phyloP scores from a whole-genome alignment of 768 basidiomycete genomes.

The Boletales sp. region DNA sequence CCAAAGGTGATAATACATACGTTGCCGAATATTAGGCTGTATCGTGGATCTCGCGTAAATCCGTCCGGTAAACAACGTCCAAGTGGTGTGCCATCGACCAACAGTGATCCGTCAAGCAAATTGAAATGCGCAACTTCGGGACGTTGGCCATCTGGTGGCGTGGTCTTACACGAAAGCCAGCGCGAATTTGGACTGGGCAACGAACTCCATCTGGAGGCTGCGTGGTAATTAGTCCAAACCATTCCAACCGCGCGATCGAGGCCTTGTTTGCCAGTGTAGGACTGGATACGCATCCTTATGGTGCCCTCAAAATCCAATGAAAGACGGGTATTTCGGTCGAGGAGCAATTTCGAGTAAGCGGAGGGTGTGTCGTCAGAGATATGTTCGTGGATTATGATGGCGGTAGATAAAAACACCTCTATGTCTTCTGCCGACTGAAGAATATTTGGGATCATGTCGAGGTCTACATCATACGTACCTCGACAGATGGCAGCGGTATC shows the following conservation, averaged over 20 bases:
- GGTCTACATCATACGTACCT: slow-evolving; percentile 28
- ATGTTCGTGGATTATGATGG: slow-evolving; percentile 31
- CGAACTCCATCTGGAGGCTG: slow-evolving; percentile 22
- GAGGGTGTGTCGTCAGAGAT: slow-evolving; percentile 13
- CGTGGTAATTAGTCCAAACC: slow-evolving; percentile 31
- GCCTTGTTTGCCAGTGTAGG: slow-evolving; percentile 8
- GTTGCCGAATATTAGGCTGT: too few species aligned
- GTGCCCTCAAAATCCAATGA: slow-evolving; percentile 25
- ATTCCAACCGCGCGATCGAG: slow-evolving; percentile 27
- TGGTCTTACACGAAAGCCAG: slow-evolving; percentile 29
- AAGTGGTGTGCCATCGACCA: slow-evolving; percentile 39
- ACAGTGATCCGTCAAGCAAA: slow-evolving; percentile 36
- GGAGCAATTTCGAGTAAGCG: slow-evolving; percentile 17
- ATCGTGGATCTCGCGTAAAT: slow-evolving; percentile 16
- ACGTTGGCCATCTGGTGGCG: slow-evolving; percentile 1
- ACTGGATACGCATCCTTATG: slow-evolving; percentile 12
- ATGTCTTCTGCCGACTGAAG: slow-evolving; percentile 24
- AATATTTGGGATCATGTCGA: neutral
- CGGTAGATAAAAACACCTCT: slow-evolving; percentile 29
- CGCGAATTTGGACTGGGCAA: slow-evolving; percentile 19
- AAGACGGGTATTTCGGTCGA: slow-evolving; percentile 32
- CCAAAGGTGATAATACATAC: too few species aligned
- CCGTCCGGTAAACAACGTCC: slow-evolving; percentile 29
- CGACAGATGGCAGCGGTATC: slow-evolving; percentile 21
- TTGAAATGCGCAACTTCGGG: slow-evolving; percentile 39